Conservation (phyloP, 257 asterid genomes). For the Petrea volubilis region DNA sequence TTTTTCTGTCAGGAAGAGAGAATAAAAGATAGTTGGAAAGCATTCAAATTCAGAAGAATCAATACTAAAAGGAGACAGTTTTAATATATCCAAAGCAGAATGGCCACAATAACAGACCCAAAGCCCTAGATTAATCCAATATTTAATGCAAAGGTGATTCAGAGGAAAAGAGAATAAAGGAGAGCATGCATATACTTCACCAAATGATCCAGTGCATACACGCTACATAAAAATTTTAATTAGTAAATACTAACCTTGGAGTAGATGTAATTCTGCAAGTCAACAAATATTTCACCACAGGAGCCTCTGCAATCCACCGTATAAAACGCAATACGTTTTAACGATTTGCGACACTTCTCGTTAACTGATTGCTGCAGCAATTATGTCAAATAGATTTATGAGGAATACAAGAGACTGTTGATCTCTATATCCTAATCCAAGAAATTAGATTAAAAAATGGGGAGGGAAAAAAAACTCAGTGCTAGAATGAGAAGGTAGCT, state of each 20-base stretch:
- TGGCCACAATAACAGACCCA: slow-evolving; percentile 9
- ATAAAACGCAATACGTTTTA: slow-evolving; percentile 82
- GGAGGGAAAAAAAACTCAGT: not conserved
- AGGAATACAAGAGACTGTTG: not conserved
- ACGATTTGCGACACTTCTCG: slow-evolving; percentile 80
- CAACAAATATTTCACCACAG: slow-evolving; percentile 96
- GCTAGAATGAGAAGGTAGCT: slow-evolving; percentile 17
- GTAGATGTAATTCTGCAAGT: slow-evolving; percentile 79
- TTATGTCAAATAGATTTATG: slow-evolving; percentile 10
- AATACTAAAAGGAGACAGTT: not conserved
- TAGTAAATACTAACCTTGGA: slow-evolving; percentile 56
- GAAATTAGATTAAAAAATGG: too few relatives aligned
- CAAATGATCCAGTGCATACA: slow-evolving; percentile 1
- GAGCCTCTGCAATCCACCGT: slow-evolving; percentile 91
- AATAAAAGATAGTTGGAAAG: slow-evolving; percentile 11
- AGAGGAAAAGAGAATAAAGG: slow-evolving; percentile 9
- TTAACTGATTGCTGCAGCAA: slow-evolving; percentile 75
- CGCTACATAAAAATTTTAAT: not conserved
- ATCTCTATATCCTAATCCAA: not conserved
- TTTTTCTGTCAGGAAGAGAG: slow-evolving; percentile 55
- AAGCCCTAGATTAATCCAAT: slow-evolving; percentile 9
- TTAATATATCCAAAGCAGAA: not conserved
- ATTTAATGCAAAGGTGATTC: not conserved
- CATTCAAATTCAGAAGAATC: slow-evolving; percentile 16
- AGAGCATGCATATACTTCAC: not conserved